A percentile compares a stretch with the other conserved stretches of the same genome.
phyloP scores from a whole-genome alignment of 2,329 filamentous ascomycete species.

The Phyllosticta paracitricarpa region DNA sequence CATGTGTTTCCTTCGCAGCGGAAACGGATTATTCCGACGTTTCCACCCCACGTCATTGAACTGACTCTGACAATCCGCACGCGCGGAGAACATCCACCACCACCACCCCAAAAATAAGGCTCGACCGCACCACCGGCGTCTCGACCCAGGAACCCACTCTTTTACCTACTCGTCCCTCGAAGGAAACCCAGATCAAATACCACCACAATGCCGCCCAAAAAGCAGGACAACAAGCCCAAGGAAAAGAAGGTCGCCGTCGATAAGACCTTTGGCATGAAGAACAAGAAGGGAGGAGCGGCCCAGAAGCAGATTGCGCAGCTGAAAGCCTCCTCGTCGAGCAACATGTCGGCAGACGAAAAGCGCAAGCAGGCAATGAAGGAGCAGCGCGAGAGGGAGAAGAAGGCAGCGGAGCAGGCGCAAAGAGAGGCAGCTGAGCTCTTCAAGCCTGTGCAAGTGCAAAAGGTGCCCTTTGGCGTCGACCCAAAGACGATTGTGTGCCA shows the following conservation, averaged over 20 bases:
- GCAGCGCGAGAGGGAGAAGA: conserved; percentile 75
- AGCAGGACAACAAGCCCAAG: conserved; percentile 35
- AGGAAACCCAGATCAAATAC: conserved; percentile 10
- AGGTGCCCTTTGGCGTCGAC: conserved; percentile 94
- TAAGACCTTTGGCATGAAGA: conserved; percentile 99
- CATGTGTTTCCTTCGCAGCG: not conserved
- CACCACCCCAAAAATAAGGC: not conserved
- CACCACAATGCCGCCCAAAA: conserved; percentile 63
- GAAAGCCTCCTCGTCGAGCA: conserved; percentile 58
- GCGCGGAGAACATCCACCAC: not conserved
- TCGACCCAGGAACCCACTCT: not conserved
- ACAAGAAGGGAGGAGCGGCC: conserved; percentile 89
- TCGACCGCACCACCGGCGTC: not conserved
- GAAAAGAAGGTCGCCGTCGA: conserved; percentile 65
- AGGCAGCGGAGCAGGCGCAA: conserved; percentile 75
- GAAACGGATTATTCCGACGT: not conserved
- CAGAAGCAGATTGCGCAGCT: conserved; percentile 87
- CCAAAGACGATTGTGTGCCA: conserved; percentile 95
- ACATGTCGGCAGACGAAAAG: conserved; percentile 82
- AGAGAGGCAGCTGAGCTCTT: conserved; percentile 72
- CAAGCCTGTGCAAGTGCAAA: conserved; percentile 91
- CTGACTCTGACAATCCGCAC: not conserved
- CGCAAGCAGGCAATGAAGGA: conserved; percentile 57
- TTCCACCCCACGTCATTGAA: not conserved
- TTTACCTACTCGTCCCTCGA: not conserved